Evolutionary conservation across 305 asterid species (phyloP).

Genomic region (Ajuga reptans): DNA sequence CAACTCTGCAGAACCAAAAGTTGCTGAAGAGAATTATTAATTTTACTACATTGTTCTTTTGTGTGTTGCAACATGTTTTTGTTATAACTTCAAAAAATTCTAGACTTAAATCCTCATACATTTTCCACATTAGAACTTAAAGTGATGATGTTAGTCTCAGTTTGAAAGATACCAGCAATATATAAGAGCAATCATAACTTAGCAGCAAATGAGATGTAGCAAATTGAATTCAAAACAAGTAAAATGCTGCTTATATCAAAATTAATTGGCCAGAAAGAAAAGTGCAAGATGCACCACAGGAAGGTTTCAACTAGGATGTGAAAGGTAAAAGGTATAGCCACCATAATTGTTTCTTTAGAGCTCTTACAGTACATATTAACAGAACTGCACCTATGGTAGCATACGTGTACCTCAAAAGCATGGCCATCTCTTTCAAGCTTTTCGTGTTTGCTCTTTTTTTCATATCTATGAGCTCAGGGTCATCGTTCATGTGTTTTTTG

Average conservation of each 20-base stretch:
- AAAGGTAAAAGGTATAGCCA: slow-evolving; percentile 47
- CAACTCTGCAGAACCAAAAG: background rate
- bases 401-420: slow-evolving; percentile 65
- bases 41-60: background rate
- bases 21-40: background rate
- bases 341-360: slow-evolving; percentile 31
- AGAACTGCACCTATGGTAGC: background rate
- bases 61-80: background rate
- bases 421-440: slow-evolving; percentile 91
- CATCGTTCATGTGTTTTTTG: slow-evolving; percentile 86
- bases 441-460: slow-evolving; percentile 82
- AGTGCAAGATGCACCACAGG: slow-evolving; percentile 7
- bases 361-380: slow-evolving; percentile 27
- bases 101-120: background rate
- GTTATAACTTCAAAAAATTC: background rate
- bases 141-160: background rate
- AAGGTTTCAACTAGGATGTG: slow-evolving; percentile 35
- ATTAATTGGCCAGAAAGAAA: background rate
- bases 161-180: background rate
- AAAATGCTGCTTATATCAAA: background rate
- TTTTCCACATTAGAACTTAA: background rate
- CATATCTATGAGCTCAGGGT: slow-evolving; percentile 69
- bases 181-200: background rate
- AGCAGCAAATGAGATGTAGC: background rate
- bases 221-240: background rate